These are phyloP conservation scores for Fallopia convolvulus DNA, from an alignment of 148 eudicot species.

Conservation along the genomic window DNA sequence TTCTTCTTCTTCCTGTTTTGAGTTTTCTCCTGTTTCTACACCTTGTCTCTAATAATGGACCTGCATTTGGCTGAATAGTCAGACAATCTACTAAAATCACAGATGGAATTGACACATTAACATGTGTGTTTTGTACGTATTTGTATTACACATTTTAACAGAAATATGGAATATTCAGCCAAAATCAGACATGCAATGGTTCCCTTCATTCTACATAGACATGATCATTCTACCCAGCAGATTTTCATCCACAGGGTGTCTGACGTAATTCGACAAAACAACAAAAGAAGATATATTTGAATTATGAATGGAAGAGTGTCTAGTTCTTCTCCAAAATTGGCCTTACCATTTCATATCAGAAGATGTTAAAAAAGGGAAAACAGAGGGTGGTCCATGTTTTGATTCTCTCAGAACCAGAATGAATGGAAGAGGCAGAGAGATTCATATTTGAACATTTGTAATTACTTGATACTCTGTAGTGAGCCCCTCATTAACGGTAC, in stretches of 20 bases:
- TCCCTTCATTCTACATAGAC: not conserved
- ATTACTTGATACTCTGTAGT: not conserved
- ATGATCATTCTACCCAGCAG: not conserved
- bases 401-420: not conserved
- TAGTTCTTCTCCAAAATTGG: not conserved
- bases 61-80: not conserved
- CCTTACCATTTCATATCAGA: not conserved
- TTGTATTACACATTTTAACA: not conserved
- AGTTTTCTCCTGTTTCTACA: slow-evolving; percentile 5
- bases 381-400: not conserved
- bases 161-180: not conserved
- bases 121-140: slow-evolving; percentile 1
- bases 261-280: not conserved
- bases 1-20: not conserved
- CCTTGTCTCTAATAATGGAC: not conserved
- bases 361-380: not conserved
- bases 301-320: not conserved
- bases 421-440: not conserved
- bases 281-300: not conserved
- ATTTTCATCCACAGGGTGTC: not conserved
- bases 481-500: too few species aligned
- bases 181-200: not conserved
- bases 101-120: not conserved
- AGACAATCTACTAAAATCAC: not conserved
- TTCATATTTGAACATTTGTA: not conserved